These are phyloP conservation scores for Saccharomyces pastorianus DNA, from an alignment of 1,139 yeast species.

Conservation along the genomic window DNA sequence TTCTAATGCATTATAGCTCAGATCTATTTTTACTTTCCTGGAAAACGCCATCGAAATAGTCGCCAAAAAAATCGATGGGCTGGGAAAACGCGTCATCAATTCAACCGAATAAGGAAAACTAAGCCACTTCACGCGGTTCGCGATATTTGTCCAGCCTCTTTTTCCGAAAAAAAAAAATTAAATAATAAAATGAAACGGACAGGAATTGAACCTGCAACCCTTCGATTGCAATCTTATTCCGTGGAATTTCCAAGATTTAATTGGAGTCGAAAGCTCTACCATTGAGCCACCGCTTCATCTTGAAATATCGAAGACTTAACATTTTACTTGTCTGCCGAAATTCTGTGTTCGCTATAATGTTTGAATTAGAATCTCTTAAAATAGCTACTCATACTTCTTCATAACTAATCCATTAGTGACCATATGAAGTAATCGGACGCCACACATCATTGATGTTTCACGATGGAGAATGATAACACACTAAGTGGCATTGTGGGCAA, in stretches of 20 bases:
- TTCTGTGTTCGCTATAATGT: too few species aligned
- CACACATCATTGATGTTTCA: too few species aligned
- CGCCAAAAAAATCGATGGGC: not conserved
- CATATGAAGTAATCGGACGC: too few species aligned
- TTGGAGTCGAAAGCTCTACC: constrained; percentile 91
- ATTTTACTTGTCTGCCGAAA: too few species aligned
- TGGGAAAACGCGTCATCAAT: not conserved
- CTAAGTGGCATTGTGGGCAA: too few species aligned
- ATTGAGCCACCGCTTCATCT: constrained; percentile 80
- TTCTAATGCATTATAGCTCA: not conserved
- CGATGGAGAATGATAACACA: too few species aligned
- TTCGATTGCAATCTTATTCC: constrained; percentile 43
- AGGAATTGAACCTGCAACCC: constrained; percentile 74
- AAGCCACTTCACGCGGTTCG: not conserved
- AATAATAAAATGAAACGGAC: constrained; percentile 49
- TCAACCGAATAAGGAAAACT: not conserved
- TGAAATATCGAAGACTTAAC: not conserved
- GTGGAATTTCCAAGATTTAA: constrained; percentile 22
- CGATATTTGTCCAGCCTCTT: not conserved
- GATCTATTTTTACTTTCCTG: not conserved
- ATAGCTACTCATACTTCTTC: too few species aligned
- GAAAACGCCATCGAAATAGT: not conserved
- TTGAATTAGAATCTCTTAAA: too few species aligned
- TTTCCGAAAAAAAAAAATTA: constrained; percentile 5
- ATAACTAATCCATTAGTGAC: too few species aligned